Percentiles rank a stretch among this genome's conserved stretches.
Evolutionary conservation across 371 early-diverging fungal genomes (phyloP).

Genomic region (Circinella minor): DNA sequence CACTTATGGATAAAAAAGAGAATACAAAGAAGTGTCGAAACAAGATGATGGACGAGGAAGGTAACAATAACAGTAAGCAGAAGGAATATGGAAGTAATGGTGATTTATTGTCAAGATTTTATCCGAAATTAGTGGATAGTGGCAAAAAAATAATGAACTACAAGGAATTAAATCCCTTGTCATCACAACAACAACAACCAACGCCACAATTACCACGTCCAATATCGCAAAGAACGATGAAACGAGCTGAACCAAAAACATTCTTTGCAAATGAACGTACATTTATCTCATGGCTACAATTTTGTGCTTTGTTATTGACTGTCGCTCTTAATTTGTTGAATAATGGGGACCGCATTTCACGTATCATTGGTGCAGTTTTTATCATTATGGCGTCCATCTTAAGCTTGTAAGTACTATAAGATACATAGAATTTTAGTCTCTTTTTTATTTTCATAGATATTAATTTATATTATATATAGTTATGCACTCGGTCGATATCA

Average conservation of each 20-base stretch:
- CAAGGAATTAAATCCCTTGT: not conserved
- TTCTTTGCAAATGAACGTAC: constrained; percentile 96
- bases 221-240: not conserved
- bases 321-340: constrained; percentile 83
- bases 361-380: constrained; percentile 50
- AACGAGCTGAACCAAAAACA: constrained; percentile 81
- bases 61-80: not conserved
- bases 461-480: constrained; percentile 14
- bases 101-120: constrained; percentile 14
- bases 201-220: not conserved
- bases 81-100: not conserved
- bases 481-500: constrained; percentile 46
- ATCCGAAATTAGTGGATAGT: constrained; percentile 10
- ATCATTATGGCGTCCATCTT: constrained; percentile 33
- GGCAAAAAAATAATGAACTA: constrained; percentile 6
- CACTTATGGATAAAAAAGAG: not conserved
- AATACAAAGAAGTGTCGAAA: not conserved
- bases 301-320: constrained; percentile 74
- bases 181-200: not conserved
- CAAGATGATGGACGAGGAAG: not conserved
- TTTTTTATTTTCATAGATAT: no score
- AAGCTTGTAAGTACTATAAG: constrained; percentile 31
- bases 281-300: constrained; percentile 89
- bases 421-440: no score
- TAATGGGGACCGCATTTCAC: constrained; percentile 64